These are phyloP conservation scores for Monosporascus ibericus DNA, from an alignment of 2,329 filamentous ascomycete species.

Conservation along the genomic window DNA sequence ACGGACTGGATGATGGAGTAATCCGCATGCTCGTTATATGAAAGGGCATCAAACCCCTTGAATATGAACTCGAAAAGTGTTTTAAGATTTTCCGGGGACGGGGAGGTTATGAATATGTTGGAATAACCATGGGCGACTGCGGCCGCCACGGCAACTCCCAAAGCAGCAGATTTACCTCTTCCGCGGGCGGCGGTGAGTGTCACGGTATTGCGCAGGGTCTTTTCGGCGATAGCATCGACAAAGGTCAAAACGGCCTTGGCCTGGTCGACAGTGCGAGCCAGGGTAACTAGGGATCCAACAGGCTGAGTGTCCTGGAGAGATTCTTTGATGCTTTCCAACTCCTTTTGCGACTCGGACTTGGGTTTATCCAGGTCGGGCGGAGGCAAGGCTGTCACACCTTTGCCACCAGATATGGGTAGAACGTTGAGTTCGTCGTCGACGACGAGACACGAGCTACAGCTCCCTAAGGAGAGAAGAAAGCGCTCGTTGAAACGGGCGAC, in stretches of 20 bases:
- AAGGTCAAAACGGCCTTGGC: conserved; percentile 96
- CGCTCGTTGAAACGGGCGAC: conserved; percentile 96
- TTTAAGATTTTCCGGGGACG: conserved; percentile 96
- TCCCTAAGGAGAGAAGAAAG: conserved; percentile 91
- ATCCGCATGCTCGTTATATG: conserved; percentile 90
- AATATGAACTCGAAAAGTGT: conserved; percentile 98
- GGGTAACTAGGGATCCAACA: conserved; percentile 73
- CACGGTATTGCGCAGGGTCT: conserved; percentile 89
- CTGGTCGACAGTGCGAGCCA: conserved; percentile 89
- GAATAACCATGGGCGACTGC: conserved; percentile 95
- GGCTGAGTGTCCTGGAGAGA: conserved; percentile 79
- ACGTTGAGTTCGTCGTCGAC: conserved; percentile 98
- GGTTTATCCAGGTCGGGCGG: conserved; percentile 68
- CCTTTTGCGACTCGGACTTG: conserved; percentile 64
- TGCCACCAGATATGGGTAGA: conserved; percentile 90
- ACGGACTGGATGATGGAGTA: conserved; percentile 98
- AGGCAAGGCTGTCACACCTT: conserved; percentile 77
- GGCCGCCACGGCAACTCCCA: conserved; percentile 89
- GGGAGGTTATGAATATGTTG: conserved; percentile 98
- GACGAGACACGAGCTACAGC: conserved; percentile 89
- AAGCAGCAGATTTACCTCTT: conserved; percentile 91
- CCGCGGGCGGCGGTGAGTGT: conserved; percentile 89
- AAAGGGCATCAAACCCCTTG: conserved; percentile 92
- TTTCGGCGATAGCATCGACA: conserved; percentile 92
- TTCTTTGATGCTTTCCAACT: conserved; percentile 84